Percentiles rank a stretch among this genome's conserved stretches.
phyloP scores from a whole-genome alignment of 305 asterid genomes.

The Solanum hybrid region DNA sequence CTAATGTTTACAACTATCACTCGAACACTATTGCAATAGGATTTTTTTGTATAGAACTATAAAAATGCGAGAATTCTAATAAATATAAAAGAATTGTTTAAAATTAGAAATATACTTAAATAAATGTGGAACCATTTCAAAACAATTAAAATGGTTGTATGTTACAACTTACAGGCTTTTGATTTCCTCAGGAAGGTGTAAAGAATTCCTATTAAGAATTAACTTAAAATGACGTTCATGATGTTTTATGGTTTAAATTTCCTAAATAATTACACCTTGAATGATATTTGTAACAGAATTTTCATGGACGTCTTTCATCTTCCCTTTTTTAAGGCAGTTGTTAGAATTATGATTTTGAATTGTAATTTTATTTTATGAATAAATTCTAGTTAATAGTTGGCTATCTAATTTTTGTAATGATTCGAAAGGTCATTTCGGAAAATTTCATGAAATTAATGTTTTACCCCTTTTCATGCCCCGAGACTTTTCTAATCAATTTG shows the following conservation, averaged over 20 bases:
- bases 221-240: not conserved
- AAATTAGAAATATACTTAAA: not conserved
- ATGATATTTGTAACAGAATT: too few species aligned
- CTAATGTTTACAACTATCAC: not conserved
- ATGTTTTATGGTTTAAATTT: not conserved
- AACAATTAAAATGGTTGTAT: not conserved
- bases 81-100: not conserved
- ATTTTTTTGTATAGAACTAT: not conserved
- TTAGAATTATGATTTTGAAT: not conserved
- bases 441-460: too few species aligned
- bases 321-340: not conserved
- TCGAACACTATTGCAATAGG: not conserved
- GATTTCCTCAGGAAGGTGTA: not conserved
- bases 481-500: too few species aligned
- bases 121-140: not conserved
- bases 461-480: too few species aligned
- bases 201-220: not conserved
- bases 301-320: not conserved
- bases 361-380: not conserved
- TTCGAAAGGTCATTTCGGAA: too few species aligned
- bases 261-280: too few species aligned
- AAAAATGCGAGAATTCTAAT: not conserved
- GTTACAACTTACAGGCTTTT: not conserved
- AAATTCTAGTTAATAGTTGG: not conserved
- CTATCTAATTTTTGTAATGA: not conserved